Conservation (phyloP, 768 basidiomycete genomes). For the Mycena albidolilacea region DNA sequence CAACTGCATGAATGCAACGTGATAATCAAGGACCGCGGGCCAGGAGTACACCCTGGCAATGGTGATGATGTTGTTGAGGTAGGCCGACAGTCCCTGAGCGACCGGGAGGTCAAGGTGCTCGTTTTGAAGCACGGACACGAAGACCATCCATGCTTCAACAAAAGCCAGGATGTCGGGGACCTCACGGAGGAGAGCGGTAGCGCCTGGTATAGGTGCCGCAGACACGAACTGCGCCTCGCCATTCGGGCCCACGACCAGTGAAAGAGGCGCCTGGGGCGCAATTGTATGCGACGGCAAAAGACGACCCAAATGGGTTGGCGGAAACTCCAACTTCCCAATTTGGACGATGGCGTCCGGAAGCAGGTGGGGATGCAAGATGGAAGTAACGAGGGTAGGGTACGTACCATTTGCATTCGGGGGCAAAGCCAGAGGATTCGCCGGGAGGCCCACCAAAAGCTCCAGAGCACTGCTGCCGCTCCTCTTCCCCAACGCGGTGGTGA, state of each 20-base stretch:
- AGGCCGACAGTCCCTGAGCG: conserved; percentile 4
- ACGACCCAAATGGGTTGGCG: conserved; percentile 16
- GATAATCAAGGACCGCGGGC: conserved; percentile 5
- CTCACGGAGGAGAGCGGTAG: conserved; percentile 3
- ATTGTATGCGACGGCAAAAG: too few relatives aligned
- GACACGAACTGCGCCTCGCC: conserved; percentile 1
- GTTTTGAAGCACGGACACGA: conserved; percentile 7
- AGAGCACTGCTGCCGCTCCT: not conserved
- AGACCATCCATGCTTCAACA: conserved; percentile 14
- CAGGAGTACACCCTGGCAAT: not conserved
- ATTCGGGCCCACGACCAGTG: conserved; percentile 3
- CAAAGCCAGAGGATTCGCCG: conserved; percentile 6
- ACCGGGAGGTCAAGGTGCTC: conserved; percentile 1
- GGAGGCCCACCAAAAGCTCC: not conserved
- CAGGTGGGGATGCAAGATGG: conserved; percentile 23
- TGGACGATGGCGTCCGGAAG: conserved; percentile 13
- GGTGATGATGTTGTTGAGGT: not conserved
- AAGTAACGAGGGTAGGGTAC: conserved; percentile 14
- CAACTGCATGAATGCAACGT: too few relatives aligned
- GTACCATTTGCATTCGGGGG: conserved; percentile 13
- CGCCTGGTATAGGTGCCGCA: not conserved
- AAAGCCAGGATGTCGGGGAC: conserved; percentile 17
- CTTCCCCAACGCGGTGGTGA: too few relatives aligned
- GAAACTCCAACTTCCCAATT: conserved; percentile 19
- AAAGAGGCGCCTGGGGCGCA: not conserved